Conservation (phyloP, 176 grass and related monocot genomes). For the Tuctoria greenei region DNA sequence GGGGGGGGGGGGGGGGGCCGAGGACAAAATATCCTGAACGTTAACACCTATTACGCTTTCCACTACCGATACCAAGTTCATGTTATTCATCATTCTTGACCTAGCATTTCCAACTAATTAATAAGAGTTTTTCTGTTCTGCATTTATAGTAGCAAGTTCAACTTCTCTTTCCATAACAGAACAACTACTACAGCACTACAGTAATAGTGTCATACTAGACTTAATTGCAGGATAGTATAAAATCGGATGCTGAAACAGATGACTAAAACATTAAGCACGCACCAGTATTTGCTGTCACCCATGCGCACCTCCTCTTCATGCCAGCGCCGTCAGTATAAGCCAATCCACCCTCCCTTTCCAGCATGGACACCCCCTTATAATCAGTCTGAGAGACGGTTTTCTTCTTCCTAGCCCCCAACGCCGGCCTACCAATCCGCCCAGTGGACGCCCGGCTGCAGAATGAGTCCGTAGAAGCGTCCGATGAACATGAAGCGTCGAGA, state of each 20-base stretch:
- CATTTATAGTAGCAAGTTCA: background rate
- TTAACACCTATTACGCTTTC: background rate
- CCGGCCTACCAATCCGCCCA: conserved; percentile 65
- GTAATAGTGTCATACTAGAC: background rate
- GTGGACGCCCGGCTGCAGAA: conserved; percentile 97
- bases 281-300: conserved; percentile 93
- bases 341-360: conserved; percentile 49
- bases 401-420: conserved; percentile 47
- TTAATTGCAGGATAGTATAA: conserved; percentile 1
- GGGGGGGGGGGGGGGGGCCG: background rate
- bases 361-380: conserved; percentile 46
- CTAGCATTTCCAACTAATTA: conserved; percentile 2
- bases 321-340: conserved; percentile 40
- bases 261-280: background rate
- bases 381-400: conserved; percentile 42
- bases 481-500: conserved; percentile 87
- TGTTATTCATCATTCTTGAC: background rate
- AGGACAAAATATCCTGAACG: background rate
- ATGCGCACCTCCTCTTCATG: conserved; percentile 72
- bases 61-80: background rate
- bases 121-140: background rate
- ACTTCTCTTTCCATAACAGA: background rate
- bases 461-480: conserved; percentile 82
- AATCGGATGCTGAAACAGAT: conserved; percentile 10
- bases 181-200: background rate